phyloP scores from a whole-genome alignment of 345 rosid genomes.

The Corchorus capsularis region DNA sequence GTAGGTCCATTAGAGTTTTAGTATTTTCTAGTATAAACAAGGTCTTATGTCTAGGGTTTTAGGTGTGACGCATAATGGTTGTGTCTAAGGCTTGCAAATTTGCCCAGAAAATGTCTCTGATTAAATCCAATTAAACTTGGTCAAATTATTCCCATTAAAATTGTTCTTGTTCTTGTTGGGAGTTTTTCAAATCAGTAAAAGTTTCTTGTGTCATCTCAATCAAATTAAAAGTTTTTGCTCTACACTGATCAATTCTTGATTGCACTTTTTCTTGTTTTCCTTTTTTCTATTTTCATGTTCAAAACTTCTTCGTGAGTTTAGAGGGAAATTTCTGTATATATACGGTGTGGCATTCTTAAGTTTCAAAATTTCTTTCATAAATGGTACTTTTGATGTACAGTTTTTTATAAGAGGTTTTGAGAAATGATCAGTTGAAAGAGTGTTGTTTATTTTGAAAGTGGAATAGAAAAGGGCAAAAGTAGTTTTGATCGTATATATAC shows the following conservation, averaged over 20 bases:
- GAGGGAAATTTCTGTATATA: not conserved
- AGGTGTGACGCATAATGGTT: too few relatives aligned
- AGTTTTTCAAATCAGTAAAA: too few relatives aligned
- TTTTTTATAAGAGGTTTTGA: not conserved
- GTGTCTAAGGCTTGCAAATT: too few relatives aligned
- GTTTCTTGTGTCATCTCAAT: too few relatives aligned
- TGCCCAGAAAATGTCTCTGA: too few relatives aligned
- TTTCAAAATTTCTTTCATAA: not conserved
- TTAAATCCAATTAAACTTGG: too few relatives aligned
- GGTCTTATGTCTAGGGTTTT: too few relatives aligned
- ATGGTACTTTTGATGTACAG: constrained; percentile 18
- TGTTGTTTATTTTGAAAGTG: not conserved
- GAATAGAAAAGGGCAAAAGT: not conserved
- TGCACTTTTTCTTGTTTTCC: constrained; percentile 40
- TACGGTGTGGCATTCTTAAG: not conserved
- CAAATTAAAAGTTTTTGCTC: too few relatives aligned
- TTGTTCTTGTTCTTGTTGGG: too few relatives aligned
- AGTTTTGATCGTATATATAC: constrained; percentile 10
- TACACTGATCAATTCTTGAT: constrained; percentile 63
- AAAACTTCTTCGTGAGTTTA: not conserved
- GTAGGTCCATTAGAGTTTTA: too few relatives aligned
- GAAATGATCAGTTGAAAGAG: constrained; percentile 15
- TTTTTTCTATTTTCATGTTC: constrained; percentile 29
- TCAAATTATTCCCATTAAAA: too few relatives aligned
- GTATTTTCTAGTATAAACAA: too few relatives aligned